Evolutionary conservation across 2,329 filamentous ascomycete genomes (phyloP), one percentile per base, ranked within the genome.

Genomic region (Calycina marina): DNA sequence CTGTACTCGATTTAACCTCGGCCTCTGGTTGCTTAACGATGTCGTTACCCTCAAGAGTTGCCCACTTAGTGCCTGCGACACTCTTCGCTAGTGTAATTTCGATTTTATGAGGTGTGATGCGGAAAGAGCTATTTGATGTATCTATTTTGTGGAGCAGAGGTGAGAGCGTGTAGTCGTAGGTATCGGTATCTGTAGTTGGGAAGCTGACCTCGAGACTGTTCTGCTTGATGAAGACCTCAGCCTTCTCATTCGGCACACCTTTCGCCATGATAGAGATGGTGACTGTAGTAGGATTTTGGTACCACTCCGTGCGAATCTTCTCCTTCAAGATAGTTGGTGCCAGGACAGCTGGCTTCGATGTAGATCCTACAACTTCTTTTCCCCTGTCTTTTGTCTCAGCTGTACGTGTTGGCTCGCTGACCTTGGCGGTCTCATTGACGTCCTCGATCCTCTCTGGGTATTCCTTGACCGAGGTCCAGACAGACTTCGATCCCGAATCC

Each of bases 81-180:
- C 64, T 60, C 55, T 93, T 93, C 39, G 65, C 65, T 11, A 93
- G 65, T 8, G 61, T 67, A 22, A 93, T 60, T 53, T 93, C 85
- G 33, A 93, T 65, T 53, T 93, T 93, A 48, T 74, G 83, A 2
- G 77, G 65, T 25, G 79, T 77, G 33, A 92, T 68, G 1, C 63
- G 67, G 43, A 61, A 70, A 27, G 63, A 76, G 13, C 72, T 83
- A 18, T 63, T 56, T 1, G 62, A 47, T 0, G 70, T 55, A 32
- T 81, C 67, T 45, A 93, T 73, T 6, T 65, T 52, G 10, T 67
- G 71, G 52, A 67, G 84, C 3, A 88, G 68, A 4, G 79, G 73
- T 12, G 74, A 65, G 26, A 84, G 64, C 1, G 62, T 65, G 48
- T 71, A 76, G 38, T 70, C 64, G 42, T 69, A 79, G 25, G 68